Conservation (phyloP, 768 basidiomycete genomes). For the Xanthoconium purpureum region DNA sequence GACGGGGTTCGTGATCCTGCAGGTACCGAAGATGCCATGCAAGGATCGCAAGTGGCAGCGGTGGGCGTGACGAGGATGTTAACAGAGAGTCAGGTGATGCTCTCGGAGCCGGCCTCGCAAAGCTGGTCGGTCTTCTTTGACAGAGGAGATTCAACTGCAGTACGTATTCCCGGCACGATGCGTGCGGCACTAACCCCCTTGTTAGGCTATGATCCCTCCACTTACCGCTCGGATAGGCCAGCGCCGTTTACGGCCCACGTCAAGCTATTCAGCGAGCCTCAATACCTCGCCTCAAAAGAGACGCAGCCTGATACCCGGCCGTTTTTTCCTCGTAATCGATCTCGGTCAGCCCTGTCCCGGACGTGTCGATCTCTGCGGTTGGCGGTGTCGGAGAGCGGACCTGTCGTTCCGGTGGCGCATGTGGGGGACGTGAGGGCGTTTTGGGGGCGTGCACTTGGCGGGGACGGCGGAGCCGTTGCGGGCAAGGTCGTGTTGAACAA, state of each 20-base stretch:
- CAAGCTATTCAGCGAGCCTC: constrained; percentile 75
- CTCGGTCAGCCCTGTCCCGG: too few species aligned
- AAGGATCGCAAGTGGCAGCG: constrained; percentile 84
- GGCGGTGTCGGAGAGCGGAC: constrained; percentile 67
- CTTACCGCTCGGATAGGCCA: constrained; percentile 50
- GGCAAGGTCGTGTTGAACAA: constrained; percentile 13
- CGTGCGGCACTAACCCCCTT: too few species aligned
- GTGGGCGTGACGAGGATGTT: constrained; percentile 80
- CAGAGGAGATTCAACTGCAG: constrained; percentile 86
- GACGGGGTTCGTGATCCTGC: constrained; percentile 72
- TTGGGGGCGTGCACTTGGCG: constrained; percentile 41
- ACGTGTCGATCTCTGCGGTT: too few species aligned
- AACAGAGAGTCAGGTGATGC: constrained; percentile 68
- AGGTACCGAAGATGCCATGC: constrained; percentile 73
- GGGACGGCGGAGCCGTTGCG: background rate
- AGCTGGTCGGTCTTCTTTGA: constrained; percentile 54
- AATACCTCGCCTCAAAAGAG: constrained; percentile 48
- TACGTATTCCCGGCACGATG: too few species aligned
- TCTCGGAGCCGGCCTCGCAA: constrained; percentile 57
- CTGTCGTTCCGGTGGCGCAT: constrained; percentile 60
- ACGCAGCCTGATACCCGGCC: too few species aligned
- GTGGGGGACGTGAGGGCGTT: constrained; percentile 55
- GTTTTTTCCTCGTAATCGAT: too few species aligned
- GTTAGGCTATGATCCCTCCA: too few species aligned
- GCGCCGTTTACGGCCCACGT: constrained; percentile 63